Evolutionary conservation across 1,139 yeast genomes (phyloP).

Genomic region (Debaryomycetaceae sp.): DNA sequence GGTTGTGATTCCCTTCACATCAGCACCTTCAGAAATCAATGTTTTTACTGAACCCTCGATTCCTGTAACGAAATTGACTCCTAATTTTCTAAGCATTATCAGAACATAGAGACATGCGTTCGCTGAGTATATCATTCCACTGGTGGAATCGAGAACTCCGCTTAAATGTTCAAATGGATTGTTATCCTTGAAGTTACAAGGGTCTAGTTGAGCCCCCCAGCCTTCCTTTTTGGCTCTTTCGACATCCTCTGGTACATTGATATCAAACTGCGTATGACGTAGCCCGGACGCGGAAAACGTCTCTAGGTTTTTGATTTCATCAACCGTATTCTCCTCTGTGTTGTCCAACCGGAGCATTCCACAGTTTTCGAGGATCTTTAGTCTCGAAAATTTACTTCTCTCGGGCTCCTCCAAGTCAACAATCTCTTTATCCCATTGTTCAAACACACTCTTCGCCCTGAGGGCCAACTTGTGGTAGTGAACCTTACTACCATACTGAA

Average conservation of each 20-base stretch:
- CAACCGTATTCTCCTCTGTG: conserved; percentile 13
- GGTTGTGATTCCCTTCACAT: conserved; percentile 4
- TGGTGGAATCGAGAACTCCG: conserved; percentile 30
- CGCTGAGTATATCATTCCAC: conserved; percentile 35
- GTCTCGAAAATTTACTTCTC: conserved; percentile 9
- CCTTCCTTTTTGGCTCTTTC: conserved; percentile 24
- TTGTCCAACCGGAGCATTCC: conserved; percentile 21
- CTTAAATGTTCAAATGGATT: not conserved
- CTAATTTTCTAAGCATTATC: conserved; percentile 18
- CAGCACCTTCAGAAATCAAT: conserved; percentile 8
- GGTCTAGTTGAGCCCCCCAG: conserved; percentile 12
- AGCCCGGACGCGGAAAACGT: conserved; percentile 23
- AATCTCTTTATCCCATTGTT: conserved; percentile 22
- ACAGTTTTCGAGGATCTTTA: conserved; percentile 17
- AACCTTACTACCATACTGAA: conserved; percentile 33
- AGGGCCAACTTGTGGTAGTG: conserved; percentile 35
- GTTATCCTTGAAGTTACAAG: conserved; percentile 11
- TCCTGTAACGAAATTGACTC: conserved; percentile 28
- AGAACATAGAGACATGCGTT: conserved; percentile 28
- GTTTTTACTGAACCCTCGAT: conserved; percentile 17
- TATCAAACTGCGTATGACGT: conserved; percentile 23
- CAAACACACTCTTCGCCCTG: conserved; percentile 28
- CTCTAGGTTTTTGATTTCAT: conserved; percentile 18
- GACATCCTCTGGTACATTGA: conserved; percentile 20
- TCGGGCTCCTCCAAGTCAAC: conserved; percentile 10